Base-by-base conservation (phyloP, 331 rosid species). In the Phaseolus coccineus region DNA sequence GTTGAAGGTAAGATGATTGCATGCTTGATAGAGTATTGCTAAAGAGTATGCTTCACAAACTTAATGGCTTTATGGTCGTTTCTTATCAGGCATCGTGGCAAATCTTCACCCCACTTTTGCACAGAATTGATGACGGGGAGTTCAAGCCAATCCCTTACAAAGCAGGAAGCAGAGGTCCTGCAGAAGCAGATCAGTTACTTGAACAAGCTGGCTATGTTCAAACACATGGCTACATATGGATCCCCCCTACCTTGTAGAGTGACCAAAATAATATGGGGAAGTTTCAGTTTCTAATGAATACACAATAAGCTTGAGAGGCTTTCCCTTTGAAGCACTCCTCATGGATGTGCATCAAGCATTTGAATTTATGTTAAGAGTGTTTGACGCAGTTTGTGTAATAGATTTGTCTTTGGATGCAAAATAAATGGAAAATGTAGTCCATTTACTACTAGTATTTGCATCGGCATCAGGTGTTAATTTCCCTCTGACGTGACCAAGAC, bases 221-320 rank as follows among this genome's bases (percentile, higher is more conserved):
- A 79, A 91, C 99, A 40, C 93, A 91, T 30, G 99, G 97, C 68
- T 96, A 96, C 71, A 85, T 96, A n/a, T 96, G 99, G 99, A 88
- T 93, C 81, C 99, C 98, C 79, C 99, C 99, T 22, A 91, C 99
- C 47, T 80, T 93, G 86, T 95, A 90, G 56, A 65, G 63, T 16
- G 48, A 64, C 14, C 73, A 46, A 8, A 37, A 39, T 51, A 72
- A 84, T 82, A 0, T 78, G 70, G 16, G 81, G 77, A 19, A 77
- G 84, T 39, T 66, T 58, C 14, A 25, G 24, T 33, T 58, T 50
- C 73, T 48, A 22, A 31, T 15, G 40, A 57, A 46, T 27, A 65
- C 31, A 5, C 28, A 35, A 44, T 65, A 50, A 83, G 74, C 73
- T 53, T 82, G 67, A 55, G 70, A 69, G 64, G 74, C 74, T 71